Evolutionary conservation across 129 eudicot genomes (phyloP), one percentile per base, ranked within the genome.

Genomic region (Erigeron canadensis): DNA sequence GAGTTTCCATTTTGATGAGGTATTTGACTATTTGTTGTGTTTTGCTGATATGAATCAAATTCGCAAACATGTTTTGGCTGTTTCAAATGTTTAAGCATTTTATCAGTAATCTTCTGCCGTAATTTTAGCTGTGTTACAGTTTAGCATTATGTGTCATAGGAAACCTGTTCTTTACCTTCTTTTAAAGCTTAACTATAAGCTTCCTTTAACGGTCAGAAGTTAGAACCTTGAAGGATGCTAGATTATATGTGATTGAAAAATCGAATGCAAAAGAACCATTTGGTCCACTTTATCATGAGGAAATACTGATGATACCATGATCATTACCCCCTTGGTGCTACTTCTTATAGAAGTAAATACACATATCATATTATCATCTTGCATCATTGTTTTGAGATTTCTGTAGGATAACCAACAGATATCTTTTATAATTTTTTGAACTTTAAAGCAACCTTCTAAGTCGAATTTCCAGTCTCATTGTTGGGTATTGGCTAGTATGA

Each of bases 111-210:
- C 56, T 45, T 48, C 34, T 28, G 34, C 34, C 34, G 34, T 28
- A 48, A 73, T 48, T 64, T 21, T 73, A 18, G 46, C 4, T 73
- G 63, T 63, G 54, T 74, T 39, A 51, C 18, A 12, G n/a, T 74
- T 73, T 64, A 57, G 37, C 21, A 55, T 57, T 23, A 59, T 57
- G 38, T 73, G 61, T 63, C 3, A 47, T 63, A 5, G 40, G 13
- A 38, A 28, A 2, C 42, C 15, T 67, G 72, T 45, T 28, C 34
- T 28, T 28, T 28, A 28, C n/a, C 11, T 3, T 70, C 10, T 12
- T 40, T 55, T 19, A 38, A 70, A 54, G 19, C 23, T 38, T 48
- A 67, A 15, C 71, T 10, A 19, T 38, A 40, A 39, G 75, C 42
- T 42, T 70, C 12, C 15, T 9, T 38, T 10, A 28, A 28, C 22